Evolutionary conservation across 1,284 basidiomycete species (phyloP).

Genomic region (Leccinum pachyderme): DNA sequence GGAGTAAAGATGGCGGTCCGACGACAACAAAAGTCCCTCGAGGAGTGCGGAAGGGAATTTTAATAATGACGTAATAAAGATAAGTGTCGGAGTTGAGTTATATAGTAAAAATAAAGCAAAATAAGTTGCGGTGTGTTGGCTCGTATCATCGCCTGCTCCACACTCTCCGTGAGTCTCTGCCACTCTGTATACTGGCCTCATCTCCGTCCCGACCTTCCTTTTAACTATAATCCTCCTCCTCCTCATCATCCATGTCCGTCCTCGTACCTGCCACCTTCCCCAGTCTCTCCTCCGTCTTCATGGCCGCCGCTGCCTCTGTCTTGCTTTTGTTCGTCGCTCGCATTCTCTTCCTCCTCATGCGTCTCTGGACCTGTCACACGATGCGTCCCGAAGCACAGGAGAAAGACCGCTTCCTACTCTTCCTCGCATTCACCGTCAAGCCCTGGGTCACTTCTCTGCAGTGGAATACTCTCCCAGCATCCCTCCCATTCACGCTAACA

Average conservation of each 20-base stretch:
- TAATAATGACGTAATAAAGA: conserved; percentile 16
- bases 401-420: conserved; percentile 11
- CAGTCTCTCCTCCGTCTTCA: conserved; percentile 30
- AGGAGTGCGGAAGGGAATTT: no score
- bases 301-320: conserved; percentile 29
- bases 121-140: conserved; percentile 19
- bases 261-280: conserved; percentile 32
- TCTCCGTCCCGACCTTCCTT: conserved; percentile 23
- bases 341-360: conserved; percentile 28
- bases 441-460: conserved; percentile 22
- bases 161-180: conserved; percentile 6
- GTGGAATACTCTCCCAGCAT: conserved; percentile 27
- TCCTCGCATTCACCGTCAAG: conserved; percentile 5
- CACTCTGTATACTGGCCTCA: conserved; percentile 21
- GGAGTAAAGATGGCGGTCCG: not conserved
- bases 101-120: conserved; percentile 25
- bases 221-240: conserved; percentile 13
- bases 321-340: conserved; percentile 32
- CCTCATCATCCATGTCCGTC: conserved; percentile 26
- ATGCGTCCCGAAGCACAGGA: conserved; percentile 11
- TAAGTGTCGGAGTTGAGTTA: conserved; percentile 26
- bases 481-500: conserved; percentile 28
- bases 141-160: conserved; percentile 9
- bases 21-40: not conserved
- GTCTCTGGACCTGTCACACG: conserved; percentile 29